These are phyloP conservation scores for Kwoniella sp. DNA, from an alignment of 768 basidiomycete species.

Conservation along the genomic window DNA sequence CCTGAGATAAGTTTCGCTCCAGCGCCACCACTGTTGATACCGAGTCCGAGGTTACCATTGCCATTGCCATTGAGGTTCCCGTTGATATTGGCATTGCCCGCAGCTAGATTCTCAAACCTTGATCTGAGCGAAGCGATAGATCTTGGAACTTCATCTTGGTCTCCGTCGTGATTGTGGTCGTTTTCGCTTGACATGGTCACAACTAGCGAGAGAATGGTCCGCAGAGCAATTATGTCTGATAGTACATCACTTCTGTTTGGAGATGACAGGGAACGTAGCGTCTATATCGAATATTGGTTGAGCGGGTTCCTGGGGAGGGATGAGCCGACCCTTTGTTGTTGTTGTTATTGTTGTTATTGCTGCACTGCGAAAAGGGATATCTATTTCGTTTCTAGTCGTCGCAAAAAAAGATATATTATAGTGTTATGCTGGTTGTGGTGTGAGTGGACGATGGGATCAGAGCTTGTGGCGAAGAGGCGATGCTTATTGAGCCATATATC, in stretches of 20 bases:
- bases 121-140: slow-evolving; percentile 46
- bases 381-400: no score
- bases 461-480: no score
- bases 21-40: neutral
- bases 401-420: no score
- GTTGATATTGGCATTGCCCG: slow-evolving; percentile 21
- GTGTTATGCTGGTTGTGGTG: no score
- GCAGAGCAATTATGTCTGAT: no score
- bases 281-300: no score
- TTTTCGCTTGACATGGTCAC: neutral
- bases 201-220: no score
- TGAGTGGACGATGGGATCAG: no score
- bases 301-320: neutral
- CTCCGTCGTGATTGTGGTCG: neutral
- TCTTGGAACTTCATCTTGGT: slow-evolving; percentile 12
- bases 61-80: neutral
- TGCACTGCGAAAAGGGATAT: neutral
- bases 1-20: neutral
- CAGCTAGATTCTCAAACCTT: slow-evolving; percentile 42
- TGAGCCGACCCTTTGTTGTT: slow-evolving; percentile 16
- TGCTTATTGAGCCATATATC: no score
- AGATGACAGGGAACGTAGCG: no score
- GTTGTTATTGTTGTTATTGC: neutral
- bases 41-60: neutral
- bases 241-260: no score